These are phyloP conservation scores for Gossypium raimondii DNA, from an alignment of 345 rosid genomes.

Conservation along the genomic window DNA sequence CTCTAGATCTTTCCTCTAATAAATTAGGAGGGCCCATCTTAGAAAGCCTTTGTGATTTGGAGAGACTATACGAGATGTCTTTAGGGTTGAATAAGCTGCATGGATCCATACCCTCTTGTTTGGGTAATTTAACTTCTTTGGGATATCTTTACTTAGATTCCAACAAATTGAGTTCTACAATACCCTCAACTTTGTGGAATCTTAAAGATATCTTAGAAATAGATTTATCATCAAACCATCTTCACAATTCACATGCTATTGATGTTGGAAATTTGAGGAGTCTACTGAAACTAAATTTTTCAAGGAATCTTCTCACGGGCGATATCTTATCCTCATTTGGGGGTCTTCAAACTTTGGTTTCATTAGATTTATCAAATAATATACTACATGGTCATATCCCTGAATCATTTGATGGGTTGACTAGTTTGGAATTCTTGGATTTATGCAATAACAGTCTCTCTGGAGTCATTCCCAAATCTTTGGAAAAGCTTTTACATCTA, in stretches of 20 bases:
- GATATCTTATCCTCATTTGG: background rate
- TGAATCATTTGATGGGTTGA: background rate
- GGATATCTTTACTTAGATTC: accelerated
- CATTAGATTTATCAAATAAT: background rate
- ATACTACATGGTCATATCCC: slow-evolving; percentile 9
- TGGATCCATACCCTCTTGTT: slow-evolving; percentile 9
- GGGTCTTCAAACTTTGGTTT: background rate
- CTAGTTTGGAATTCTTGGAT: slow-evolving; percentile 16
- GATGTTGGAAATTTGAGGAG: too few species aligned
- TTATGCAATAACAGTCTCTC: background rate
- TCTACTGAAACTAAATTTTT: too few species aligned
- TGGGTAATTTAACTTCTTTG: background rate
- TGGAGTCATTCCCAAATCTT: slow-evolving; percentile 2
- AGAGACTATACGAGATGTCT: accelerated
- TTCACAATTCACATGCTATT: too few species aligned
- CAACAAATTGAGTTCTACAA: too few species aligned
- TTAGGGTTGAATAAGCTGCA: background rate
- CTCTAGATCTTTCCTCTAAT: background rate
- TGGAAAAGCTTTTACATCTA: background rate
- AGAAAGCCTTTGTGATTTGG: background rate
- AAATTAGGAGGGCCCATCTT: background rate
- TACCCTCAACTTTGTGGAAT: too few species aligned
- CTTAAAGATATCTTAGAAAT: too few species aligned
- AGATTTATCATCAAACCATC: too few species aligned
- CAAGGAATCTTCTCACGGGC: too few species aligned